phyloP scores from a whole-genome alignment of 2,329 filamentous ascomycete genomes.

The Hypoxylon rubiginosum region DNA sequence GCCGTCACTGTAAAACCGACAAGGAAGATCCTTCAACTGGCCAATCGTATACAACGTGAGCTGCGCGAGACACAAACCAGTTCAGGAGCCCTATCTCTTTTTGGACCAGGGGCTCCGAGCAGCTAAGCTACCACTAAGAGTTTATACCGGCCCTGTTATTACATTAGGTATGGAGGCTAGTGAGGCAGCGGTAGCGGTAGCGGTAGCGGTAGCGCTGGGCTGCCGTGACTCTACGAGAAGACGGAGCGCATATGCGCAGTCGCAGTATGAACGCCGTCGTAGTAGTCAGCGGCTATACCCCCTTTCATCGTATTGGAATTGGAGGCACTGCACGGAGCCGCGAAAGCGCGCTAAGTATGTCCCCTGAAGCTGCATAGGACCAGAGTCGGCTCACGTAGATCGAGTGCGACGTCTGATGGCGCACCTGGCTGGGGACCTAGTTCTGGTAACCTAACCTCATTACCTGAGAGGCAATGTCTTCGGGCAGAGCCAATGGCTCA shows the following conservation, averaged over 20 bases:
- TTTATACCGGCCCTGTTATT: constrained; percentile 14
- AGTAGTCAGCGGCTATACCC: constrained; percentile 23
- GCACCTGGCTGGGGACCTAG: constrained; percentile 36
- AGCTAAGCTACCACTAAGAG: constrained; percentile 1
- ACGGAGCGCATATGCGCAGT: constrained; percentile 10
- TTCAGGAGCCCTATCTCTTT: neutral
- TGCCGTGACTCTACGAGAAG: constrained; percentile 4
- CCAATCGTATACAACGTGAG: too few species aligned
- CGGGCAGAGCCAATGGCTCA: constrained; percentile 38
- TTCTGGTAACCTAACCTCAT: constrained; percentile 13
- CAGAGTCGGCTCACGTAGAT: constrained; percentile 40
- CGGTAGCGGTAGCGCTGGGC: constrained; percentile 3
- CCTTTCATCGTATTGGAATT: constrained; percentile 11
- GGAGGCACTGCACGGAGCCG: constrained; percentile 22
- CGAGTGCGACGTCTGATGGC: constrained; percentile 42
- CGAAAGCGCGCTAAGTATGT: constrained; percentile 17
- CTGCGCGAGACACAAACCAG: constrained; percentile 20
- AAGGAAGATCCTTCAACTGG: constrained; percentile 32
- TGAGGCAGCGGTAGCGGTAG: too few species aligned
- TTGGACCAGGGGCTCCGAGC: constrained; percentile 12
- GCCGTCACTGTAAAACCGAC: constrained; percentile 21
- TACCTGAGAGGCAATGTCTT: constrained; percentile 38
- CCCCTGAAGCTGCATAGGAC: constrained; percentile 34
- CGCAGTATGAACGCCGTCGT: constrained; percentile 19
- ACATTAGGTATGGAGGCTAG: too few species aligned